Conservation (phyloP, 1,139 yeast species). For the Debaryomyces fabryi region DNA sequence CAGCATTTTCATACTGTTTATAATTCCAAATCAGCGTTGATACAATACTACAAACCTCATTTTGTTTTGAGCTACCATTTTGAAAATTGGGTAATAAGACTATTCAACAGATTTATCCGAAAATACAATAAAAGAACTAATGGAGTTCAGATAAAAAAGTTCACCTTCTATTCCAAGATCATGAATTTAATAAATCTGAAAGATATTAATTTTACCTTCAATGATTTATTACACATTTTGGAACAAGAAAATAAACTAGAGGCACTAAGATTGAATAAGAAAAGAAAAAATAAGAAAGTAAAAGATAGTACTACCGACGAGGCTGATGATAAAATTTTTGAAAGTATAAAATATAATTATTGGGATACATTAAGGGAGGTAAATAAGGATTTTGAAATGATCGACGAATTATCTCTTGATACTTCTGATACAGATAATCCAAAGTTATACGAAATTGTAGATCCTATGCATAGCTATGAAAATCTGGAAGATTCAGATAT, state of each 20-base stretch:
- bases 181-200: constrained; percentile 21
- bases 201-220: constrained; percentile 23
- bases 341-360: constrained; percentile 33
- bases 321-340: constrained; percentile 20
- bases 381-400: constrained; percentile 35
- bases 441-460: constrained; percentile 1
- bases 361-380: constrained; percentile 36
- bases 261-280: constrained; percentile 18
- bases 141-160: constrained; percentile 20
- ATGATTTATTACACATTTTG: constrained; percentile 30
- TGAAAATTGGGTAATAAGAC: constrained; percentile 40
- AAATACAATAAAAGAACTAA: constrained; percentile 29
- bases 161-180: constrained; percentile 29
- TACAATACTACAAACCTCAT: constrained; percentile 29
- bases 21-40: constrained; percentile 19
- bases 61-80: constrained; percentile 30
- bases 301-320: constrained; percentile 15
- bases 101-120: constrained; percentile 40
- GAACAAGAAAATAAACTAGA: constrained; percentile 32
- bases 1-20: constrained; percentile 25
- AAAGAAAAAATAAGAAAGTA: constrained; percentile 9
- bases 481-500: background rate
- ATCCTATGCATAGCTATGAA: background rate
- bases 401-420: constrained; percentile 15
- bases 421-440: constrained; percentile 4